A percentile compares a stretch with the other conserved stretches of the same genome.
These are phyloP conservation scores for Antrodiella citrinella DNA, from an alignment of 768 basidiomycete genomes.

Conservation along the genomic window DNA sequence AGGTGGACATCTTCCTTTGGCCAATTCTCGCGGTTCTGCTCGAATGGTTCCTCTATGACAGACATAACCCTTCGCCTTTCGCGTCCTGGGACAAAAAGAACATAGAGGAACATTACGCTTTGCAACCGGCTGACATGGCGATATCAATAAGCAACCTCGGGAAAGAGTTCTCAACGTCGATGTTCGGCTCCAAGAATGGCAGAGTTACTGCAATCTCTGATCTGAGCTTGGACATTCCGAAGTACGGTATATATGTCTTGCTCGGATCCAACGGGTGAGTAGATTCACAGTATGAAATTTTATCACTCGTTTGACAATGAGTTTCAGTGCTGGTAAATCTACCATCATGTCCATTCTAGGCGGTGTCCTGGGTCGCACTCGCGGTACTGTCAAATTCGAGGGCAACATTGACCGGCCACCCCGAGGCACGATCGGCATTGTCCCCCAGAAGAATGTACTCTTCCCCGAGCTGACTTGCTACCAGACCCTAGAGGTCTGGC, in stretches of 20 bases:
- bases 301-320: not conserved
- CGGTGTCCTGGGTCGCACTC: constrained; percentile 48
- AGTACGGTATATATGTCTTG: constrained; percentile 68
- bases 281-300: not conserved
- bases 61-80: constrained; percentile 27
- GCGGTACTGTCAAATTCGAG: constrained; percentile 49
- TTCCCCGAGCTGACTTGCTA: constrained; percentile 69
- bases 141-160: constrained; percentile 54
- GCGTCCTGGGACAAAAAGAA: constrained; percentile 19
- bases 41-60: constrained; percentile 58
- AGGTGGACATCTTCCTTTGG: constrained; percentile 73
- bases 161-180: constrained; percentile 48
- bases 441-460: constrained; percentile 78
- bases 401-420: constrained; percentile 46
- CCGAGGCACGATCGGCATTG: constrained; percentile 64
- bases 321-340: constrained; percentile 64
- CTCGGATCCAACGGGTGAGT: constrained; percentile 62
- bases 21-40: constrained; percentile 54
- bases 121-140: constrained; percentile 35
- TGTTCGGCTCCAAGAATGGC: constrained; percentile 38
- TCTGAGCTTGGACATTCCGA: constrained; percentile 62
- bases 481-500: constrained; percentile 69
- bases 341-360: constrained; percentile 63
- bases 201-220: constrained; percentile 56
- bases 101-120: constrained; percentile 1